These are phyloP conservation scores for Chaetothyriales sp. DNA, from an alignment of 2,329 filamentous ascomycete species.

Conservation along the genomic window DNA sequence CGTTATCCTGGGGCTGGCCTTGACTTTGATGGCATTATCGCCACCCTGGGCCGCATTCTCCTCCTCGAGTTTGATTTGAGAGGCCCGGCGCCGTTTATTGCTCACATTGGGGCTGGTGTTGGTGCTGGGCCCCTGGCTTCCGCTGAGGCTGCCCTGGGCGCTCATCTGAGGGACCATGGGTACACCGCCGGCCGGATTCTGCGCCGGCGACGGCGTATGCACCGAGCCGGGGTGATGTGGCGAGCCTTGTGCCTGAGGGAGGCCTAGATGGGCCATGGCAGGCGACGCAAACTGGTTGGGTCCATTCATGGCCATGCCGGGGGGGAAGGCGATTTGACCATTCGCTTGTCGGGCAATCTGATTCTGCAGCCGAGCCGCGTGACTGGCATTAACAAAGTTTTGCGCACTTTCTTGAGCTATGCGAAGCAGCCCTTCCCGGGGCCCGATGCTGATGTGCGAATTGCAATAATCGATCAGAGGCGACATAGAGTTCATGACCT, in stretches of 20 bases:
- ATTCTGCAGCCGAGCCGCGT: constrained; percentile 8
- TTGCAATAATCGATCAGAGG: constrained; percentile 43
- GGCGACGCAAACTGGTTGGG: constrained; percentile 44
- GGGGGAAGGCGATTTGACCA: constrained; percentile 18
- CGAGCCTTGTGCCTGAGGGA: constrained; percentile 34
- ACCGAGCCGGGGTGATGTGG: constrained; percentile 38
- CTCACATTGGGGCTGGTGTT: constrained; percentile 48
- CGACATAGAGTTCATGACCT: constrained; percentile 51
- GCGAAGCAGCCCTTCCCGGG: constrained; percentile 39
- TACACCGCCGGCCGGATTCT: constrained; percentile 31
- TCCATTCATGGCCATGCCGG: constrained; percentile 28
- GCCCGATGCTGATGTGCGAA: constrained; percentile 36
- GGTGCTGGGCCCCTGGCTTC: constrained; percentile 36
- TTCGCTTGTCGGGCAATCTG: constrained; percentile 15
- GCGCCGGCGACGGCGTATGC: constrained; percentile 31
- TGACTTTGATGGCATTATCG: constrained; percentile 28
- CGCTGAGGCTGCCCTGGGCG: constrained; percentile 40
- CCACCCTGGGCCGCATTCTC: constrained; percentile 38
- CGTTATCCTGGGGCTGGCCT: constrained; percentile 31
- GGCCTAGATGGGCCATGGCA: constrained; percentile 38
- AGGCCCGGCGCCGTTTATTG: constrained; percentile 41
- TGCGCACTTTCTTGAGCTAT: constrained; percentile 31
- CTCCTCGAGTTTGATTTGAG: constrained; percentile 44
- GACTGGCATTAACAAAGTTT: constrained; percentile 15
- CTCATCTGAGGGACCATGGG: constrained; percentile 43